phyloP scores from a whole-genome alignment of 2,329 filamentous ascomycete species.

The Alternaria triticimaculans region DNA sequence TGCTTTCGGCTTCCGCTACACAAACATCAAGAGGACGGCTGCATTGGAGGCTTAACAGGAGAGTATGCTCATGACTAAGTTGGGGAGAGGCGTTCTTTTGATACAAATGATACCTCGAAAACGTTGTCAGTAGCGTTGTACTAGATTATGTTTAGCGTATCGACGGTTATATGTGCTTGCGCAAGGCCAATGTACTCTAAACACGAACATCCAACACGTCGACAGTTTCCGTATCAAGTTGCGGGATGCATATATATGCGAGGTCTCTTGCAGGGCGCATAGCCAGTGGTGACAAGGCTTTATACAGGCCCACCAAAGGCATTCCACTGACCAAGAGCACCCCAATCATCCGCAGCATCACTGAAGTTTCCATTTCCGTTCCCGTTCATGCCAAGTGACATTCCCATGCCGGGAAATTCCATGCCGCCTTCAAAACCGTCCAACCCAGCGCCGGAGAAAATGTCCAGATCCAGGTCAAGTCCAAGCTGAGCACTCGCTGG shows the following conservation, averaged over 20 bases:
- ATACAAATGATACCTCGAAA: not conserved
- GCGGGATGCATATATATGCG: not conserved
- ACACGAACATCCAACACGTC: accelerated
- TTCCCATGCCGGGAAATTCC: conserved; percentile 29
- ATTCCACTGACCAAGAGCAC: conserved; percentile 38
- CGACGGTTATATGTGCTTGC: not conserved
- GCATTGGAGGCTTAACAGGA: not conserved
- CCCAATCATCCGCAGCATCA: conserved; percentile 30
- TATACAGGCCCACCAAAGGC: conserved; percentile 10
- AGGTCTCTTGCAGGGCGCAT: not conserved
- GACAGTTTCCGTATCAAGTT: not conserved
- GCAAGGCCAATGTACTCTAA: not conserved
- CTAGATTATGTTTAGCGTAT: conserved; percentile 1
- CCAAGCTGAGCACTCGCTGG: conserved; percentile 18
- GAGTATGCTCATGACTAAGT: not conserved
- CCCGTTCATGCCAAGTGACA: conserved; percentile 19
- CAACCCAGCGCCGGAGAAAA: conserved; percentile 34
- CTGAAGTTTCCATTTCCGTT: not conserved
- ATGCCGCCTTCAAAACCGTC: conserved; percentile 40
- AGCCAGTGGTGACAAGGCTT: not conserved
- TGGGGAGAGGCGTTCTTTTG: not conserved
- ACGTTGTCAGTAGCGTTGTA: too few relatives aligned
- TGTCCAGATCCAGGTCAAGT: conserved; percentile 27
- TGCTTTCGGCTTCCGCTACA: not conserved
- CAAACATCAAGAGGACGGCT: not conserved